Conservation (phyloP, 2,329 filamentous ascomycete species). For the Aspergillus tubingensis region DNA sequence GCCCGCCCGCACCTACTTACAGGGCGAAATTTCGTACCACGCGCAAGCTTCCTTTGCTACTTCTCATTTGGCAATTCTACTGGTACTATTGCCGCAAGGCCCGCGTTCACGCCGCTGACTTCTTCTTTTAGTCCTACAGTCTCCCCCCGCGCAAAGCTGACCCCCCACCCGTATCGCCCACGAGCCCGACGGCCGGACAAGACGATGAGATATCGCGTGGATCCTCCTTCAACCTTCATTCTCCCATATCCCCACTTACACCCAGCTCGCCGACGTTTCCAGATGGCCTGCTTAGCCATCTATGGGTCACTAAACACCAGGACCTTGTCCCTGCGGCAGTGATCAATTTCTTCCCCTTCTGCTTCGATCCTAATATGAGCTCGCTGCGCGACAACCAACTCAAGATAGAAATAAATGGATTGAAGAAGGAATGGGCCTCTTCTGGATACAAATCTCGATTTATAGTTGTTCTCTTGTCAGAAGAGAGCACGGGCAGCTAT, state of each 20-base stretch:
- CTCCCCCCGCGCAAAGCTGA: constrained; percentile 65
- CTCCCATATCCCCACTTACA: constrained; percentile 85
- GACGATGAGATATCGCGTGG: constrained; percentile 46
- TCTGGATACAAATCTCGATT: constrained; percentile 73
- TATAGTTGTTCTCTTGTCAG: constrained; percentile 74
- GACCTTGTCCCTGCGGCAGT: constrained; percentile 77
- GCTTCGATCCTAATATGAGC: constrained; percentile 69
- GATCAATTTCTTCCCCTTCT: constrained; percentile 77
- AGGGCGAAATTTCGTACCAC: background rate
- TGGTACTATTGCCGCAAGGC: background rate
- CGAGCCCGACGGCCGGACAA: constrained; percentile 54
- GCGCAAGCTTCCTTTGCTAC: background rate
- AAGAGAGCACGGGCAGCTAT: constrained; percentile 66
- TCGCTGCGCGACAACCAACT: constrained; percentile 83
- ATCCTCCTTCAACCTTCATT: constrained; percentile 69
- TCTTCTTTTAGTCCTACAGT: constrained; percentile 48
- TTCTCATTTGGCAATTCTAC: background rate
- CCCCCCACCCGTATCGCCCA: constrained; percentile 55
- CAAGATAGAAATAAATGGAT: constrained; percentile 79
- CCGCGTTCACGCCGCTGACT: constrained; percentile 20
- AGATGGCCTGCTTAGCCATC: constrained; percentile 78
- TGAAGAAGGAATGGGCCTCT: constrained; percentile 65
- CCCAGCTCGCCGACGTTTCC: constrained; percentile 82
- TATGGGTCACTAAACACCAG: constrained; percentile 90
- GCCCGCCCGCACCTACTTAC: background rate